A percentile compares a stretch with the other conserved stretches of the same genome.
Evolutionary conservation across 192 early-diverging fungal species (phyloP).

Genomic region (Irineochytrium annulatum): DNA sequence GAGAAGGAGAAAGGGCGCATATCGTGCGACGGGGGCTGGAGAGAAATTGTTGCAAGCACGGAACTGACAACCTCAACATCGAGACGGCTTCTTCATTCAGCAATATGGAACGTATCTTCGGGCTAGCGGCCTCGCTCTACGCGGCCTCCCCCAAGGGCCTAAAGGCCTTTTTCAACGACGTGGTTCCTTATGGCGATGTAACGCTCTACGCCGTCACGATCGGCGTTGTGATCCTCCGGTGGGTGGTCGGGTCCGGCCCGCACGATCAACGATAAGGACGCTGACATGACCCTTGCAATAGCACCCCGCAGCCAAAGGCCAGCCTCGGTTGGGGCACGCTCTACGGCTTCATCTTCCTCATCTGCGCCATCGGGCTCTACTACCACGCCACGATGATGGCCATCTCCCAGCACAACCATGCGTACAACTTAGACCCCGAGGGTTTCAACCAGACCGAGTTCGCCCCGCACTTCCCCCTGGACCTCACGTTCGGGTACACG

Average conservation of each 20-base stretch:
- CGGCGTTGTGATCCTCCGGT: neutral
- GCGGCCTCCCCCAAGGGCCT: neutral
- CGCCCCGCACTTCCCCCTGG: constrained; percentile 6
- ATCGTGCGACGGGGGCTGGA: too few relatives aligned
- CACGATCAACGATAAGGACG: neutral
- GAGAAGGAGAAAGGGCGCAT: too few relatives aligned
- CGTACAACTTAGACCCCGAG: neutral
- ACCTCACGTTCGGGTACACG: constrained; percentile 14
- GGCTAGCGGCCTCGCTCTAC: neutral
- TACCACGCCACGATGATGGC: neutral
- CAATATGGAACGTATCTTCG: neutral
- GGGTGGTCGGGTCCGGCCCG: neutral
- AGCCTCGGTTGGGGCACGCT: neutral
- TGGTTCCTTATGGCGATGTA: neutral
- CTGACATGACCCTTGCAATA: neutral
- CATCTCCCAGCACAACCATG: neutral
- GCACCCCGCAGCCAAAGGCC: neutral
- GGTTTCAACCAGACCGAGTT: neutral
- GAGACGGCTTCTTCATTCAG: too few relatives aligned
- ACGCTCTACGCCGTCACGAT: neutral
- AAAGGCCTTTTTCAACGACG: neutral
- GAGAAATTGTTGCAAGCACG: too few relatives aligned
- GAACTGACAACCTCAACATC: too few relatives aligned
- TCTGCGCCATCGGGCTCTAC: neutral
- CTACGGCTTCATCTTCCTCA: neutral